phyloP scores from a whole-genome alignment of 805 yeast species.

The Lipomyces starkeyi region DNA sequence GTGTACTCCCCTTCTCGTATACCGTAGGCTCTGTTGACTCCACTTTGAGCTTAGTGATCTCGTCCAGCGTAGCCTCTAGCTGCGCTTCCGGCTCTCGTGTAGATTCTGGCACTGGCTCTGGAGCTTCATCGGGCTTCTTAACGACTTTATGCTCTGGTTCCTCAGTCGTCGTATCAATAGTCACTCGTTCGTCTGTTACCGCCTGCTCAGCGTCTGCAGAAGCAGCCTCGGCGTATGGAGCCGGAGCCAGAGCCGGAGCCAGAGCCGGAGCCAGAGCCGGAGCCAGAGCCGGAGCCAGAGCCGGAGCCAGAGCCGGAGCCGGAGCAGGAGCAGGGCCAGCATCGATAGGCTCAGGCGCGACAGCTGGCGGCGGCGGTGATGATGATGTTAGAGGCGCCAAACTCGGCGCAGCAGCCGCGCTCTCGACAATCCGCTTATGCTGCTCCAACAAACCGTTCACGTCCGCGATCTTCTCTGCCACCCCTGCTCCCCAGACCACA shows the following conservation, averaged over 20 bases:
- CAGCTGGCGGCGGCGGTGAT: not conserved
- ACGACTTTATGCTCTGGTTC: not conserved
- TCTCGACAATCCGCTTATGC: not conserved
- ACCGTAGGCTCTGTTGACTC: not conserved
- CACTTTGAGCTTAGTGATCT: not conserved
- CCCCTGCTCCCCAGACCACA: slow-evolving; percentile 61
- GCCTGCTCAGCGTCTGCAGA: not conserved
- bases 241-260: not conserved
- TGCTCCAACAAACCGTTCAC: slow-evolving; percentile 8
- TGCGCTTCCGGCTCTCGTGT: not conserved
- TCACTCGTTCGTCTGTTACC: not conserved
- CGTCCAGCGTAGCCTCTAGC: not conserved
- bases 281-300: not conserved
- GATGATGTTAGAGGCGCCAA: not conserved
- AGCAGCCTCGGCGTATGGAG: not conserved
- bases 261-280: not conserved
- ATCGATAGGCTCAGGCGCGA: not conserved
- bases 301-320: not conserved
- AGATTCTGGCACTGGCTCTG: not conserved
- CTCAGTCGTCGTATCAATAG: not conserved
- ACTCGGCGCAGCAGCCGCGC: not conserved
- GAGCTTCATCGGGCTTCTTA: not conserved
- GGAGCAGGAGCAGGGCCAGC: not conserved
- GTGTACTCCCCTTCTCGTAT: not conserved
- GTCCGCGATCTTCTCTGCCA: slow-evolving; percentile 46